Conservation (phyloP, 2,329 filamentous ascomycete genomes). For the Apiospora arundinis region DNA sequence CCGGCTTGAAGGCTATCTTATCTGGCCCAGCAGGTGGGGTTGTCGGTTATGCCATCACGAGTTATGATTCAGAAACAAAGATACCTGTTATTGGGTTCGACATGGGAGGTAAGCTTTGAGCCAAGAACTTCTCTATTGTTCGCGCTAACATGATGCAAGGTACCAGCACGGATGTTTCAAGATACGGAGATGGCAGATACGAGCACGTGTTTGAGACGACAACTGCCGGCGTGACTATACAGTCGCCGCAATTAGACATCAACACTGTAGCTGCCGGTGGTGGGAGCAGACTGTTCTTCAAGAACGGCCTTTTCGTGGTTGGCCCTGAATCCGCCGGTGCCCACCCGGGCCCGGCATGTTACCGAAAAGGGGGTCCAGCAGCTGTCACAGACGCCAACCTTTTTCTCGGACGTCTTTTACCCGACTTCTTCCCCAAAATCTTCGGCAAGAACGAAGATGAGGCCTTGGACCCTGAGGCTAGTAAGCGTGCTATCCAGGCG, state of each 20-base stretch:
- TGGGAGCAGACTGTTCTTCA: slow-evolving; percentile 84
- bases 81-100: slow-evolving; percentile 93
- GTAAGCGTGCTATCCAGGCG: slow-evolving; percentile 75
- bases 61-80: slow-evolving; percentile 82
- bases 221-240: slow-evolving; percentile 91
- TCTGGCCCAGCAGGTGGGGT: slow-evolving; percentile 93
- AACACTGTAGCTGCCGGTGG: slow-evolving; percentile 94
- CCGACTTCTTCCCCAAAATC: slow-evolving; percentile 94
- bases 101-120: slow-evolving; percentile 59
- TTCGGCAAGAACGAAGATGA: slow-evolving; percentile 90
- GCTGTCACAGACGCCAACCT: slow-evolving; percentile 95
- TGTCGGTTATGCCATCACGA: slow-evolving; percentile 90
- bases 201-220: slow-evolving; percentile 96
- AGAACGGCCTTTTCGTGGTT: slow-evolving; percentile 88
- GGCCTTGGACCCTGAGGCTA: slow-evolving; percentile 77
- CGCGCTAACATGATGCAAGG: slow-evolving; percentile 55
- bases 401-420: slow-evolving; percentile 81
- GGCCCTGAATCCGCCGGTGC: slow-evolving; percentile 89
- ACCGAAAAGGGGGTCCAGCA: slow-evolving; percentile 85
- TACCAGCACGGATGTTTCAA: slow-evolving; percentile 88
- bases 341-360: slow-evolving; percentile 89
- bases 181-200: slow-evolving; percentile 84
- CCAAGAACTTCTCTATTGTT: background rate
- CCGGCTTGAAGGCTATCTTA: slow-evolving; percentile 82
- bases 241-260: slow-evolving; percentile 91